phyloP scores from a whole-genome alignment of 139 green algal genomes.

The Medakamo hakoo region DNA sequence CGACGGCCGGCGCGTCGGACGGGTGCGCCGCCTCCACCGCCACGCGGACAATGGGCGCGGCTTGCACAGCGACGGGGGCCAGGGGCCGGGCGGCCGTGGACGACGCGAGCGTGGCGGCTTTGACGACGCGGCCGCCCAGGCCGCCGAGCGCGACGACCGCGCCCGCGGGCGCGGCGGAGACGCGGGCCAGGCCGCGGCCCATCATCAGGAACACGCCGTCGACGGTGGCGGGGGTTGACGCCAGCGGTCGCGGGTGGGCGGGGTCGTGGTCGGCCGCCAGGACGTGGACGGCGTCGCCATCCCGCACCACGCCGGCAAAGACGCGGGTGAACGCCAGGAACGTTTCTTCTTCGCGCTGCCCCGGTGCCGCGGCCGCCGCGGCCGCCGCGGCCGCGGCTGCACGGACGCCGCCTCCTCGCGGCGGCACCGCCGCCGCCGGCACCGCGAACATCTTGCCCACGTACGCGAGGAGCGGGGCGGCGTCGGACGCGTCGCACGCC shows the following conservation, averaged over 20 bases:
- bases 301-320: constrained; percentile 49
- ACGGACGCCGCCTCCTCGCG: constrained; percentile 15
- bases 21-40: constrained; percentile 74
- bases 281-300: constrained; percentile 50
- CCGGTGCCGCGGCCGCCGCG: constrained; percentile 7
- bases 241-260: constrained; percentile 1
- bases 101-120: constrained; percentile 75
- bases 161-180: constrained; percentile 65
- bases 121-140: constrained; percentile 69
- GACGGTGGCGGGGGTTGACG: constrained; percentile 1
- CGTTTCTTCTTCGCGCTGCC: constrained; percentile 26
- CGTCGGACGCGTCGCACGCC: constrained; percentile 15
- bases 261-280: constrained; percentile 63
- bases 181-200: constrained; percentile 58
- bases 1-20: constrained; percentile 57
- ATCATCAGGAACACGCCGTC: constrained; percentile 90
- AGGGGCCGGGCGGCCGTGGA: constrained; percentile 52
- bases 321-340: constrained; percentile 87
- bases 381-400: constrained; percentile 10
- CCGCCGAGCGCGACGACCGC: constrained; percentile 76
- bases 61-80: constrained; percentile 74
- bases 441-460: constrained; percentile 91
- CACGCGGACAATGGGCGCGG: constrained; percentile 78
- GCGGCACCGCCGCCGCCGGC: constrained; percentile 36
- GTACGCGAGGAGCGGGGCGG: constrained; percentile 64